Conservation (phyloP, 495 filamentous ascomycete genomes). For the Jackrogersella multiformis region DNA sequence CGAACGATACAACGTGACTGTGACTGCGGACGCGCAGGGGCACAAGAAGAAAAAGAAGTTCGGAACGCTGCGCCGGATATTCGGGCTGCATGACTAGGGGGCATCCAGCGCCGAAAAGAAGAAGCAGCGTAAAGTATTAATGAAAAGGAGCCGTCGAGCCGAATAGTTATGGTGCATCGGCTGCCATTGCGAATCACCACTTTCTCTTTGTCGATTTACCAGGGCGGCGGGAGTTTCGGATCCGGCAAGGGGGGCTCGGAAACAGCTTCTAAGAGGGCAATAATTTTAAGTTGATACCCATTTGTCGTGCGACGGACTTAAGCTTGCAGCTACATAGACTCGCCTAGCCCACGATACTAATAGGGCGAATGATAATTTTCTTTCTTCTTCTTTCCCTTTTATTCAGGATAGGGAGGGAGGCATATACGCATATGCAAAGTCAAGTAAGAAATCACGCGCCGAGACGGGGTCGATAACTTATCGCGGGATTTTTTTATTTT, state of each 20-base stretch:
- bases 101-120: conserved; percentile 5
- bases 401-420: conserved; percentile 12
- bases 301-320: conserved; percentile 28
- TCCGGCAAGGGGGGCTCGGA: conserved; percentile 19
- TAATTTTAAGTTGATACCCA: conserved; percentile 41
- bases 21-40: conserved; percentile 40
- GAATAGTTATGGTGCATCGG: conserved; percentile 29
- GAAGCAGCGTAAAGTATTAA: conserved; percentile 38
- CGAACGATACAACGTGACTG: conserved; percentile 37
- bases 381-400: conserved; percentile 3
- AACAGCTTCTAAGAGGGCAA: conserved; percentile 21
- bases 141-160: conserved; percentile 26
- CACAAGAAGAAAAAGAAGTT: conserved; percentile 71
- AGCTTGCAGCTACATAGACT: conserved; percentile 34
- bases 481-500: conserved; percentile 35
- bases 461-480: conserved; percentile 27
- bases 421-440: conserved; percentile 37
- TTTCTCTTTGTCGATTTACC: conserved; percentile 29
- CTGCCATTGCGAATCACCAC: conserved; percentile 19
- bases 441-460: conserved; percentile 28
- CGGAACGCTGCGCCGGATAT: conserved; percentile 62
- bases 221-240: conserved; percentile 31
- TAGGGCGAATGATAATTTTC: conserved; percentile 24
- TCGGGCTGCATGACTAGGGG: conserved; percentile 62
- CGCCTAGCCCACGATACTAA: conserved; percentile 28